Evolutionary conservation across 2,329 filamentous ascomycete species (phyloP).

Genomic region (Stagonosporopsis rhizophila): DNA sequence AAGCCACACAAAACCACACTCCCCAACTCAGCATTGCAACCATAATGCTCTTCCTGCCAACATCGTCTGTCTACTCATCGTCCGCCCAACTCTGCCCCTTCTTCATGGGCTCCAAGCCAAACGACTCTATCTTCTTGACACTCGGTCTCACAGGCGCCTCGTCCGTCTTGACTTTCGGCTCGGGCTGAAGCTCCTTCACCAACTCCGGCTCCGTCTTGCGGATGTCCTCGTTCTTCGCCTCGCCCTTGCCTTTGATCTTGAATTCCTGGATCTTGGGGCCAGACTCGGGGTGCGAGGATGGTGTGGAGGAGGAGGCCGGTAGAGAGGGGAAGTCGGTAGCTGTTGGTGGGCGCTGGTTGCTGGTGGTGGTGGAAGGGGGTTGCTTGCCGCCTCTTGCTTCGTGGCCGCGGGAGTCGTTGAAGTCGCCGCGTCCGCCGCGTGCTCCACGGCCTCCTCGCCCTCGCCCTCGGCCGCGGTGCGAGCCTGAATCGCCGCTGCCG

Average conservation of each 20-base stretch:
- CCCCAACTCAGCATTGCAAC: too few species aligned
- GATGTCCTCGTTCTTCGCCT: conserved; percentile 18
- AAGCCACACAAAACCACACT: too few species aligned
- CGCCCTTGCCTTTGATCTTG: conserved; percentile 36
- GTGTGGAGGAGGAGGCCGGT: conserved; percentile 30
- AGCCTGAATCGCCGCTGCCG: conserved; percentile 5
- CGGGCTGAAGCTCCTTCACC: conserved; percentile 5
- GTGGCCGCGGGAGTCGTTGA: neutral
- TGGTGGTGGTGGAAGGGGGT: neutral
- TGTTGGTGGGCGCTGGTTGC: conserved; percentile 42
- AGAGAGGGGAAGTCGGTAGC: conserved; percentile 57
- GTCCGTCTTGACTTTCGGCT: conserved; percentile 12
- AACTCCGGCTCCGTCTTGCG: conserved; percentile 24
- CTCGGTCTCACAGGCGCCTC: conserved; percentile 28
- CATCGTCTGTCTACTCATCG: conserved; percentile 32
- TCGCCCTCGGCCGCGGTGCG: conserved; percentile 38
- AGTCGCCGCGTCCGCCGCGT: conserved; percentile 21
- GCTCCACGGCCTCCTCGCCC: conserved; percentile 44
- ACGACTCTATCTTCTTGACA: conserved; percentile 42
- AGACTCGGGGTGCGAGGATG: neutral
- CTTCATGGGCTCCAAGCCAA: conserved; percentile 40
- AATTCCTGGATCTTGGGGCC: conserved; percentile 41
- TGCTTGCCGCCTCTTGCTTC: conserved; percentile 21
- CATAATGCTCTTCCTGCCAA: neutral
- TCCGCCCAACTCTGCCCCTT: conserved; percentile 54